phyloP scores from a whole-genome alignment of 2,329 filamentous ascomycete genomes.

The Lecanicillium sp. region DNA sequence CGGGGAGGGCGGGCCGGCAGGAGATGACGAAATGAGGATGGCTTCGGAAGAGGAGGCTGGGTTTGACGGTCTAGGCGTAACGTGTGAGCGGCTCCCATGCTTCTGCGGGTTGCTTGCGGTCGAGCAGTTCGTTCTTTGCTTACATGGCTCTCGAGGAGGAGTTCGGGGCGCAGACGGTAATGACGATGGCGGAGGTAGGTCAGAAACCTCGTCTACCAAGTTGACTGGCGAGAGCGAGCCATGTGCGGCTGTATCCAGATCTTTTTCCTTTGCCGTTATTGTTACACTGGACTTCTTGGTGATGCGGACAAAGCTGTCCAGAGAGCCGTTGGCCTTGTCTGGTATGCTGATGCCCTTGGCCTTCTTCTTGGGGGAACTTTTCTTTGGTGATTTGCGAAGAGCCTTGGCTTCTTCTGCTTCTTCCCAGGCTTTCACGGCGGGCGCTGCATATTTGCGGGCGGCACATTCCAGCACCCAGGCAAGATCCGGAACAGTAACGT shows the following conservation, averaged over 20 bases:
- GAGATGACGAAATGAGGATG: conserved; percentile 8
- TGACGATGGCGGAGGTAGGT: no score
- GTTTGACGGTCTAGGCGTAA: conserved; percentile 6
- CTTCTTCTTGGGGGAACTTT: conserved; percentile 14
- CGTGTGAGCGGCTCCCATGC: conserved; percentile 8
- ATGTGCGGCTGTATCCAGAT: conserved; percentile 4
- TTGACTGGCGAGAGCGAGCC: no score
- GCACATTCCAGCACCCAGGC: conserved; percentile 30
- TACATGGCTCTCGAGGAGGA: conserved; percentile 24
- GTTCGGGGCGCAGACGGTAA: conserved; percentile 14
- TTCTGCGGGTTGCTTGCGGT: conserved; percentile 10
- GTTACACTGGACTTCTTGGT: conserved; percentile 24
- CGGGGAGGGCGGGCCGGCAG: conserved; percentile 5
- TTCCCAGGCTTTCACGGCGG: conserved; percentile 20
- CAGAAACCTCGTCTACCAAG: no score
- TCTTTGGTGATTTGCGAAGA: conserved; percentile 17
- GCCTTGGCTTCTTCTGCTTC: conserved; percentile 14
- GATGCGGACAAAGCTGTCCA: conserved; percentile 33
- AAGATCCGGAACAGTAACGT: conserved; percentile 55
- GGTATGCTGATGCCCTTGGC: background rate
- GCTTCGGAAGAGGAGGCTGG: conserved; percentile 2
- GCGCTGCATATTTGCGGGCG: conserved; percentile 18
- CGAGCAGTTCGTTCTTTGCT: conserved; percentile 22
- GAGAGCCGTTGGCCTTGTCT: conserved; percentile 19
- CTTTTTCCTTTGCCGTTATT: conserved; percentile 8